Conservation (phyloP, 495 filamentous ascomycete species). For the Diplogelasinospora grovesii region DNA sequence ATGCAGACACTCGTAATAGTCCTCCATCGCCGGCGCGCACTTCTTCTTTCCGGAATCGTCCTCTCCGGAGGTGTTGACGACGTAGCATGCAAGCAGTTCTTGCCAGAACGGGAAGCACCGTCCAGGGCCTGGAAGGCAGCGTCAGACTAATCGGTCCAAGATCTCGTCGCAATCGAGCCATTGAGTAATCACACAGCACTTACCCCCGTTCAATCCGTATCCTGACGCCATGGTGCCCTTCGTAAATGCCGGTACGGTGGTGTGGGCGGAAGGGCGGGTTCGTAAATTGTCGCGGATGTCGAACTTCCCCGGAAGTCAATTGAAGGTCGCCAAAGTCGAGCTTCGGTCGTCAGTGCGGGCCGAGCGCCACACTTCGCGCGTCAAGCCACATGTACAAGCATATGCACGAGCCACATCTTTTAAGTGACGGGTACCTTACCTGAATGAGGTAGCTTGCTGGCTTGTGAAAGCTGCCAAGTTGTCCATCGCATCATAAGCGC, state of each 20-base stretch:
- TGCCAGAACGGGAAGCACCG: slow-evolving; percentile 99
- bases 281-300: slow-evolving; percentile 10
- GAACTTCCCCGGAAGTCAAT: slow-evolving; percentile 9
- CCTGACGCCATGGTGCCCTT: slow-evolving; percentile 67
- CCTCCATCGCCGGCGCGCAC: slow-evolving; percentile 81
- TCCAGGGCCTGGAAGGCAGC: slow-evolving; percentile 54
- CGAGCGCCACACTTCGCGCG: not conserved
- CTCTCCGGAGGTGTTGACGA: slow-evolving; percentile 68
- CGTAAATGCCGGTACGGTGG: slow-evolving; percentile 11
- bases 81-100: slow-evolving; percentile 83
- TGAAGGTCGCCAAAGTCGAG: slow-evolving; percentile 15
- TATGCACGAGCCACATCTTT: no score
- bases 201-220: slow-evolving; percentile 74
- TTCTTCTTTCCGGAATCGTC: slow-evolving; percentile 79
- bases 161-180: slow-evolving; percentile 5
- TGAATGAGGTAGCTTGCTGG: no score
- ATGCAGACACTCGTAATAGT: slow-evolving; percentile 98
- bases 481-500: no score
- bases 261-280: slow-evolving; percentile 12
- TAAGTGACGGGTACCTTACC: no score
- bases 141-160: slow-evolving; percentile 3
- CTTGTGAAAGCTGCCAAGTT: not conserved
- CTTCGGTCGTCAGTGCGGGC: slow-evolving; percentile 1
- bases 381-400: not conserved
- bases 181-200: slow-evolving; percentile 20